Conservation (phyloP, 75 land plant species). For the Pinus taeda region DNA sequence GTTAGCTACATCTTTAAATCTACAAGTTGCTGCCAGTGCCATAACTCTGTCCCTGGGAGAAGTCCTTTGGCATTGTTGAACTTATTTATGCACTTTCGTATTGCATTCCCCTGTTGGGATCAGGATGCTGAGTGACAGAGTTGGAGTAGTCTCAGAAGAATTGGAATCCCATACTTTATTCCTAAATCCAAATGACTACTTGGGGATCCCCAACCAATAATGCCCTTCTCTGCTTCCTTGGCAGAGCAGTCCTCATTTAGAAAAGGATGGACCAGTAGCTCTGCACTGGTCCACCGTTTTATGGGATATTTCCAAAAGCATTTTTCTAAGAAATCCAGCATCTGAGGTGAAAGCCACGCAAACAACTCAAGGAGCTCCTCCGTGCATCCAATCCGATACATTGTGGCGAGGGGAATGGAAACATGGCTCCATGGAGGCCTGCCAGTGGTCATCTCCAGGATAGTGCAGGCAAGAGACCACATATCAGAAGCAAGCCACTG, state of each 20-base stretch:
- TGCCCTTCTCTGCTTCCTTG: neutral
- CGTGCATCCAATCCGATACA: too few species aligned
- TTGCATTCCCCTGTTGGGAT: neutral
- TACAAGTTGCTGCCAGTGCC: neutral
- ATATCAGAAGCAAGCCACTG: too few species aligned
- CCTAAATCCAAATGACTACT: neutral
- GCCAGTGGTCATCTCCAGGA: too few species aligned
- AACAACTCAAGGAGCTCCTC: too few species aligned
- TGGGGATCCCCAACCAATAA: neutral
- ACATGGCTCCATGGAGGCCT: too few species aligned
- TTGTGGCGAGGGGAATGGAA: too few species aligned
- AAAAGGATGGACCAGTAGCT: slow-evolving; percentile 63
- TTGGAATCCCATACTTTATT: neutral
- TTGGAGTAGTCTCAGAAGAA: too few species aligned
- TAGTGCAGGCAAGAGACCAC: too few species aligned
- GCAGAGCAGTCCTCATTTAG: neutral
- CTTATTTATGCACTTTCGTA: too few species aligned
- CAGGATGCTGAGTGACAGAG: neutral
- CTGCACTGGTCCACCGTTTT: slow-evolving; percentile 51
- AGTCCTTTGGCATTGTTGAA: too few species aligned
- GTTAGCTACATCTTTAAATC: too few species aligned
- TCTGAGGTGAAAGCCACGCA: too few species aligned
- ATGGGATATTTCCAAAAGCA: slow-evolving; percentile 56
- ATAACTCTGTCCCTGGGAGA: neutral
- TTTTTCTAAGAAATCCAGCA: slow-evolving; percentile 61